A percentile compares a stretch with the other conserved stretches of the same genome.
Conservation (phyloP, 1,284 basidiomycete genomes). For the Trametes pubescens region DNA sequence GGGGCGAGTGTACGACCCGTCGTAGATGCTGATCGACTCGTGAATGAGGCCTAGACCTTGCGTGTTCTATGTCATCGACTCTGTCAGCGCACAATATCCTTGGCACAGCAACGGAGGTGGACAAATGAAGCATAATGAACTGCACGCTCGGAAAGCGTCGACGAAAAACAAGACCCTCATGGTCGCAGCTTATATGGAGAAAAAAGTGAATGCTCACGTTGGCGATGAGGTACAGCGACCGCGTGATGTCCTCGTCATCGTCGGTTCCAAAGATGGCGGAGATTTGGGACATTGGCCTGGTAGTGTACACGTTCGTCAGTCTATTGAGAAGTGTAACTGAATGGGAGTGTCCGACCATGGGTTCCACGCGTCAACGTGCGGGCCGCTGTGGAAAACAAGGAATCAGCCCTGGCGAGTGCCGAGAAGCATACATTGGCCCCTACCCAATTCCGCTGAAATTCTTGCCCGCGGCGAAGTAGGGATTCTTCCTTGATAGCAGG, state of each 20-base stretch:
- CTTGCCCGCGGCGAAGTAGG: conserved; percentile 71
- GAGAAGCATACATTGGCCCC: conserved; percentile 29
- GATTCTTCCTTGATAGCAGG: conserved; percentile 69
- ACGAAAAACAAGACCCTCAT: background rate
- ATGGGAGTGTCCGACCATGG: conserved; percentile 58
- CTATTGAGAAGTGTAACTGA: background rate
- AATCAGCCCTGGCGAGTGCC: conserved; percentile 15
- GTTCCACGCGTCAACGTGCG: conserved; percentile 75
- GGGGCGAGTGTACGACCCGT: conserved; percentile 68
- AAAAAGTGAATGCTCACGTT: conserved; percentile 56
- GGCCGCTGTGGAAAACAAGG: conserved; percentile 57
- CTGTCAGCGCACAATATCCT: background rate
- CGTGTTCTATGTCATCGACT: conserved; percentile 59
- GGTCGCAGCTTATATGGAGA: background rate
- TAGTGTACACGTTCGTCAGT: conserved; percentile 8
- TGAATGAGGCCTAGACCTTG: conserved; percentile 80
- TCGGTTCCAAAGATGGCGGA: conserved; percentile 78
- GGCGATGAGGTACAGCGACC: conserved; percentile 65
- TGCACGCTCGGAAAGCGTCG: background rate
- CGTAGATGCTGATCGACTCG: conserved; percentile 74
- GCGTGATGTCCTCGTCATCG: conserved; percentile 71
- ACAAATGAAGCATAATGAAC: conserved; percentile 6
- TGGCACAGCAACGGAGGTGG: too few species aligned
- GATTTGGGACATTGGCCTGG: conserved; percentile 81
- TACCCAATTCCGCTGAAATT: conserved; percentile 75